Evolutionary conservation across 192 early-diverging fungal species (phyloP).

Genomic region (Coemansia biformis): DNA sequence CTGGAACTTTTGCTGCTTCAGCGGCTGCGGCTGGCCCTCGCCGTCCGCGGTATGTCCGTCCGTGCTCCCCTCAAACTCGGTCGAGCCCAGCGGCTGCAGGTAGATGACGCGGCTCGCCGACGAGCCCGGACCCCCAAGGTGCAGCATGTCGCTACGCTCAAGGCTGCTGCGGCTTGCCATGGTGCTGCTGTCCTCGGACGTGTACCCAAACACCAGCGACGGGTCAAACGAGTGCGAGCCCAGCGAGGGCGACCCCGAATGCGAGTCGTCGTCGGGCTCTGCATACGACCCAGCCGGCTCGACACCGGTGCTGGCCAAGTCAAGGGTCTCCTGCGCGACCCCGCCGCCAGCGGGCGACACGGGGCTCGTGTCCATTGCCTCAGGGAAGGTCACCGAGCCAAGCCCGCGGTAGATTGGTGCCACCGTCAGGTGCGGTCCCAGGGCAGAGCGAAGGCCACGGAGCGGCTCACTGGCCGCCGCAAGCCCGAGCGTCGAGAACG

Average conservation of each 20-base stretch:
- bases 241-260: slow-evolving; percentile 21
- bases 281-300: no score
- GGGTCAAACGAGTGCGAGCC: slow-evolving; percentile 44
- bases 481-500: slow-evolving; percentile 19
- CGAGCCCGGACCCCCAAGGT: slow-evolving; percentile 10
- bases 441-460: slow-evolving; percentile 16
- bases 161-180: slow-evolving; percentile 50
- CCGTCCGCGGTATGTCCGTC: slow-evolving; percentile 17
- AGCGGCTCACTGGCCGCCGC: background rate
- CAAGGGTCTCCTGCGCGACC: slow-evolving; percentile 9
- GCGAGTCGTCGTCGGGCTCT: slow-evolving; percentile 10
- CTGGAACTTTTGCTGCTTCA: background rate
- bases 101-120: slow-evolving; percentile 36
- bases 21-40: slow-evolving; percentile 2
- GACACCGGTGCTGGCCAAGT: slow-evolving; percentile 1
- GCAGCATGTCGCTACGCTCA: slow-evolving; percentile 30
- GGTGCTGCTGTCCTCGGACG: slow-evolving; percentile 46
- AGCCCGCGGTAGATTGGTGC: slow-evolving; percentile 8
- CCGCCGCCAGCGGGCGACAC: slow-evolving; percentile 4
- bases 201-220: slow-evolving; percentile 40
- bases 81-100: slow-evolving; percentile 33
- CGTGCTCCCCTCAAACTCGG: slow-evolving; percentile 7
- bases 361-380: background rate
- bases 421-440: slow-evolving; percentile 3
- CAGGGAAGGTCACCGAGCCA: slow-evolving; percentile 12